phyloP scores from a whole-genome alignment of 2,329 filamentous ascomycete genomes.

The Penicillium verrucosum region DNA sequence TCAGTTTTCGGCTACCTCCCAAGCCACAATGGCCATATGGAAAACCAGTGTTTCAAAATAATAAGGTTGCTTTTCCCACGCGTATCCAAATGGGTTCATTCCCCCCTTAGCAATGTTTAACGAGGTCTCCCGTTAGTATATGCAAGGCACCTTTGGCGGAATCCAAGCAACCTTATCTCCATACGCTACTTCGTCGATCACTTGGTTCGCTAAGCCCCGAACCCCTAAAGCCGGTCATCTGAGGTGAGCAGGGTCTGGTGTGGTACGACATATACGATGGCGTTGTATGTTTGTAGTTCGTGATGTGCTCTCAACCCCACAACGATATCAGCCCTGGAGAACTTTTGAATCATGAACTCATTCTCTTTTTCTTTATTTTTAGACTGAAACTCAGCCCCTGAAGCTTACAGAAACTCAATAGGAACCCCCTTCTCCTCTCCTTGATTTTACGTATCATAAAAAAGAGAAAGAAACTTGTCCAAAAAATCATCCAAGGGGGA shows the following conservation, averaged over 20 bases:
- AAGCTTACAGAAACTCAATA: neutral
- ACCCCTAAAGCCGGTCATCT: neutral
- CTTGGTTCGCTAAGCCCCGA: neutral
- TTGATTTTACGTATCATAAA: constrained; percentile 16
- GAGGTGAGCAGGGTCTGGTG: constrained; percentile 1
- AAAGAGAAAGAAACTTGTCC: neutral
- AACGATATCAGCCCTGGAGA: neutral
- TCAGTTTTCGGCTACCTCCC: neutral
- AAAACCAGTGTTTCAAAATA: constrained; percentile 18
- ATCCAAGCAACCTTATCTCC: constrained; percentile 23
- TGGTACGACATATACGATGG: neutral
- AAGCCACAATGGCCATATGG: constrained; percentile 24
- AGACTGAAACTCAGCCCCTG: neutral
- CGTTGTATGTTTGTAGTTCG: neutral
- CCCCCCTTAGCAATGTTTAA: constrained; percentile 16
- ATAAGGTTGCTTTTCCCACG: constrained; percentile 19
- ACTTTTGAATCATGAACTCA: neutral
- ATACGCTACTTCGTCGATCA: constrained; percentile 15
- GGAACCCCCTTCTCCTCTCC: neutral
- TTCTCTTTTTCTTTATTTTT: neutral
- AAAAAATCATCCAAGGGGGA: constrained; percentile 14
- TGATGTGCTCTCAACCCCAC: neutral
- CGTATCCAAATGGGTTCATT: constrained; percentile 12
- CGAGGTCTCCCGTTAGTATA: constrained; percentile 14
- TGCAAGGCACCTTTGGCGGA: constrained; percentile 23